Conservation (phyloP, 345 rosid species). For the Populus nigra region DNA sequence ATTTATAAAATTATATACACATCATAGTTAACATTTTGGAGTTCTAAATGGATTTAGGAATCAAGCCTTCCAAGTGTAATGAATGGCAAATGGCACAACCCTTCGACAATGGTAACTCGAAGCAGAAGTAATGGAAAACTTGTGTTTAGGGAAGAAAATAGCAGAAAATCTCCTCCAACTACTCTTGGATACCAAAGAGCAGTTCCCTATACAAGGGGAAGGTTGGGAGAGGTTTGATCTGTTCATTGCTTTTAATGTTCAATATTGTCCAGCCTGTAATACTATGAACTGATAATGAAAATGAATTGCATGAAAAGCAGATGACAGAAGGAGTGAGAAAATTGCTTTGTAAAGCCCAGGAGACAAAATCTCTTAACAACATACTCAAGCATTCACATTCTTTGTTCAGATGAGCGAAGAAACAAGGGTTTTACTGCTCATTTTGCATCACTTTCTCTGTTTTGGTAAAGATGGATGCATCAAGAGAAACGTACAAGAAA, state of each 20-base stretch:
- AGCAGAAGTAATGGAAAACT: constrained; percentile 54
- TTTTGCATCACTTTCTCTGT: neutral
- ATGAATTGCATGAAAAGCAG: constrained; percentile 23
- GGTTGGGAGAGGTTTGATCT: constrained; percentile 49
- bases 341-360: constrained; percentile 52
- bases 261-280: neutral
- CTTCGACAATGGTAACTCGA: constrained; percentile 53
- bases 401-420: constrained; percentile 40
- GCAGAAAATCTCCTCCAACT: constrained; percentile 43
- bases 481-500: neutral
- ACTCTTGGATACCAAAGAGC: constrained; percentile 44
- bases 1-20: neutral
- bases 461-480: neutral
- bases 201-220: constrained; percentile 57
- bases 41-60: constrained; percentile 40
- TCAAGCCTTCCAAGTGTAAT: constrained; percentile 63
- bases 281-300: neutral
- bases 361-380: constrained; percentile 46
- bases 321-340: constrained; percentile 56
- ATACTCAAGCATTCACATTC: constrained; percentile 65
- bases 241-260: neutral
- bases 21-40: neutral
- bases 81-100: constrained; percentile 47
- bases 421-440: neutral
- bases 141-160: constrained; percentile 26